A percentile compares a stretch with the other conserved stretches of the same genome.
These are phyloP conservation scores for Avena eriantha DNA, from an alignment of 176 grass and related monocot genomes.

Conservation along the genomic window DNA sequence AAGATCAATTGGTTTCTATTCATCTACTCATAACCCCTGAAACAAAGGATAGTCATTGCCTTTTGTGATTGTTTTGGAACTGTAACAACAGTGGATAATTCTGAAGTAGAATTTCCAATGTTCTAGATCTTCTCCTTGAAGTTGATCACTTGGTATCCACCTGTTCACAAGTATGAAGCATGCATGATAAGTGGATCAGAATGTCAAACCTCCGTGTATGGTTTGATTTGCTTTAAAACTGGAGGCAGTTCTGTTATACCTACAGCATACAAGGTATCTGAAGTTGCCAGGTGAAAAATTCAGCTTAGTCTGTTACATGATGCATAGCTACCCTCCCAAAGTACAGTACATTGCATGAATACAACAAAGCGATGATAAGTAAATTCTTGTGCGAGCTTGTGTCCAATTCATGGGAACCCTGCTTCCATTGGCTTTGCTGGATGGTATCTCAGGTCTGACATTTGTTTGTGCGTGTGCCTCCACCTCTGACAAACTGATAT, in stretches of 20 bases:
- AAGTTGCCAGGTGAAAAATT: not conserved
- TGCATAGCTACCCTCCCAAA: not conserved
- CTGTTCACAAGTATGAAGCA: not conserved
- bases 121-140: not conserved
- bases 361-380: not conserved
- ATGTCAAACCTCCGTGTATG: not conserved
- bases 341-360: not conserved
- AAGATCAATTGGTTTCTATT: not conserved
- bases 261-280: not conserved
- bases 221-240: not conserved
- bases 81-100: not conserved
- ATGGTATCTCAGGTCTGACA: no score
- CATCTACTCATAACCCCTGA: not conserved
- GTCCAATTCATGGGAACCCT: not conserved
- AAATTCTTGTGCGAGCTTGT: not conserved
- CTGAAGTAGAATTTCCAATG: not conserved
- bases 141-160: not conserved
- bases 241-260: not conserved
- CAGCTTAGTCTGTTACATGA: not conserved
- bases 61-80: not conserved
- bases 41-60: not conserved
- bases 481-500: not conserved
- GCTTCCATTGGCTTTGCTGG: not conserved
- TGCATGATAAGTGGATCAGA: not conserved
- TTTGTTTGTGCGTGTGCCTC: not conserved